Percentiles rank a stretch among this genome's conserved stretches.
Conservation (phyloP, 176 grass and related monocot species). For the Guadua angustifolia region DNA sequence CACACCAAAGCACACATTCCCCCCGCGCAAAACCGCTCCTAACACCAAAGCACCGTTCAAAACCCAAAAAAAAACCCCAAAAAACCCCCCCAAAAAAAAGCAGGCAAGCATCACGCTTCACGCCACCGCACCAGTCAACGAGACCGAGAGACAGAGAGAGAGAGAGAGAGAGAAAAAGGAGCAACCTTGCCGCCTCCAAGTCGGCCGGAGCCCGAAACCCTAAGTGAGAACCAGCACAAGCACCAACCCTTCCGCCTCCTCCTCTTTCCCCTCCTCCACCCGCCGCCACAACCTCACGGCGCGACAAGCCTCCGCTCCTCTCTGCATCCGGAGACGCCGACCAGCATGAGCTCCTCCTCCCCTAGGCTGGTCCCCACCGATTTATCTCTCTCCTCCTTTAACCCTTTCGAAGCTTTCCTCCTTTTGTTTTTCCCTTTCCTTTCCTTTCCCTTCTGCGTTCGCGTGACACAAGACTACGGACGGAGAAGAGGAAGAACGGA, state of each 20-base stretch:
- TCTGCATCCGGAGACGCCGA: background rate
- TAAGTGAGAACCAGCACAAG: conserved; percentile 25
- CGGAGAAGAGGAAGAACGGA: conserved; percentile 11
- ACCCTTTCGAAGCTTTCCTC: conserved; percentile 13
- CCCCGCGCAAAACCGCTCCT: background rate
- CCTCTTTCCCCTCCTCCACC: background rate
- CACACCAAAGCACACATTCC: background rate
- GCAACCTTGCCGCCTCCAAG: conserved; percentile 33
- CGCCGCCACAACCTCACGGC: background rate
- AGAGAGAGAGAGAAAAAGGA: background rate
- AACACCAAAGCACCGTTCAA: background rate
- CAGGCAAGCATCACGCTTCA: conserved; percentile 13
- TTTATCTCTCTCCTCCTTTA: background rate
- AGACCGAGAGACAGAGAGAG: background rate
- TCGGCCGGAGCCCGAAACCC: conserved; percentile 49
- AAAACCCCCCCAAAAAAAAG: background rate
- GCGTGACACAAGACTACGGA: background rate
- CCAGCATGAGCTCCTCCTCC: conserved; percentile 12
- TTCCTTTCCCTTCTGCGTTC: conserved; percentile 13
- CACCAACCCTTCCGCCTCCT: background rate
- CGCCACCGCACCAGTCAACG: background rate
- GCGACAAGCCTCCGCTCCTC: background rate
- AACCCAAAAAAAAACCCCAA: background rate
- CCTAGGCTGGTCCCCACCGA: background rate
- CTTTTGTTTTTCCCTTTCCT: background rate